Base-by-base conservation (phyloP, 2,329 filamentous ascomycete species). In the Parastagonospora nodorum region DNA sequence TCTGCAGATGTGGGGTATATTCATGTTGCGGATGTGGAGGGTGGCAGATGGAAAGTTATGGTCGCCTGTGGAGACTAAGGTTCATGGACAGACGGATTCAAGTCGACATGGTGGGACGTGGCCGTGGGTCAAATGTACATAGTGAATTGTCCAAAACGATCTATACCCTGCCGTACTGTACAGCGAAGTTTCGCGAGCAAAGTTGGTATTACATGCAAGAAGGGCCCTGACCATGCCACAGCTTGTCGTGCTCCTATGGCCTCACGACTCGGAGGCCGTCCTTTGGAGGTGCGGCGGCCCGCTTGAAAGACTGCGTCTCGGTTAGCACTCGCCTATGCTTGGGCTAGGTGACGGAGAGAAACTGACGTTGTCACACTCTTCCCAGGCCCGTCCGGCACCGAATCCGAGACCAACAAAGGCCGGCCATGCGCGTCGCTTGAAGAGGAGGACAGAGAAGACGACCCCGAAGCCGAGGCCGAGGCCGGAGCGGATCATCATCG, bases 381-480 rank as follows among this genome's bases (percentile, higher is more conserved):
- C 94, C 82, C 96, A 99, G 51, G 94, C 94, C 70, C 95, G 87
- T 68, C 94, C 94, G 59, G 92, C 92, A 74, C 95, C 94, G 75
- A 99, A 97, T 50, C 94, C 94, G 48, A 93, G 83, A 61, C 94
- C 94, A 62, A 96, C 85, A 74, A 91, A 94, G n/a, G 92, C 94
- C 50, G 94, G 94, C 91, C 93, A 99, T 62, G 94, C 90, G 80
- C 94, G 88, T 77, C 95, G 89, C 84, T 96, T 96, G 86, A 99
- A 99, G 48, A 99, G 80, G 51, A 99, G 88, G 55, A 99, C 92
- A 55, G 94, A 97, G 83, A 99, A 97, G 78, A 99, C 90, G 75
- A 99, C 88, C 74, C 94, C 94, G 79, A 99, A 99, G 66, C 89
- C 91, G 74, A 97, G 89, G 71, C 94, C 94, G 76, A 99, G 88